These are phyloP conservation scores for Aristolochia fimbriata DNA, from an alignment of 164 flowering plant species.

Conservation along the genomic window DNA sequence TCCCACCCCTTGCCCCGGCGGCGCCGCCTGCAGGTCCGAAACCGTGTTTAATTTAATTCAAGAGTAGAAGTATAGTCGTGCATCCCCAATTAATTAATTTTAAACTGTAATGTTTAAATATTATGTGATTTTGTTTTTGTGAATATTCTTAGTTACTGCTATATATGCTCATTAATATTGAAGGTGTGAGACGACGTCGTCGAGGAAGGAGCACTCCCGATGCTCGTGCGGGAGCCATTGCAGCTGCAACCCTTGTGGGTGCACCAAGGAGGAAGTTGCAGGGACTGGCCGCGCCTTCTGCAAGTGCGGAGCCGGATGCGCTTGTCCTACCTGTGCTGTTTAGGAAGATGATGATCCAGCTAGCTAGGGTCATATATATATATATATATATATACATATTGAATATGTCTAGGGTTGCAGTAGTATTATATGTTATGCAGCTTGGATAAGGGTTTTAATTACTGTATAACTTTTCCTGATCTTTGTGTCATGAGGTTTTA, in stretches of 20 bases:
- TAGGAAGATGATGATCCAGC: no score
- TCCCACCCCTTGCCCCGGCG: constrained; percentile 9
- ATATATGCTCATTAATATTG: no score
- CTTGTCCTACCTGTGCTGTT: not conserved
- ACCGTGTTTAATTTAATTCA: no score
- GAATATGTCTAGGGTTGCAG: no score
- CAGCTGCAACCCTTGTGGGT: constrained; percentile 47
- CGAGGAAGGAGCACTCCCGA: constrained; percentile 20
- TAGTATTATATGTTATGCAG: no score
- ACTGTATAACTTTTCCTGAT: no score
- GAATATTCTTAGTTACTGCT: not conserved
- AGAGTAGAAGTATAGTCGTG: no score
- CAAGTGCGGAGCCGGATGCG: constrained; percentile 3
- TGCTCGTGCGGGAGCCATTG: constrained; percentile 57
- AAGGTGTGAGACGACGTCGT: constrained; percentile 1
- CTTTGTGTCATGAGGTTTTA: no score
- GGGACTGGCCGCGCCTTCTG: not conserved
- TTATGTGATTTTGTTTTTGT: not conserved
- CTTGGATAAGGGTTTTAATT: no score
- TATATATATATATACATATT: no score
- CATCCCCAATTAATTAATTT: not conserved
- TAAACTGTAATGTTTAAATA: no score
- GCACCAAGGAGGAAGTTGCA: not conserved
- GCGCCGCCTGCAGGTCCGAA: constrained; percentile 5
- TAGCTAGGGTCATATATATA: no score